A percentile compares a stretch with the other conserved stretches of the same genome.
Conservation (phyloP, 441 rosid genomes). For the Erodium trifolium region DNA sequence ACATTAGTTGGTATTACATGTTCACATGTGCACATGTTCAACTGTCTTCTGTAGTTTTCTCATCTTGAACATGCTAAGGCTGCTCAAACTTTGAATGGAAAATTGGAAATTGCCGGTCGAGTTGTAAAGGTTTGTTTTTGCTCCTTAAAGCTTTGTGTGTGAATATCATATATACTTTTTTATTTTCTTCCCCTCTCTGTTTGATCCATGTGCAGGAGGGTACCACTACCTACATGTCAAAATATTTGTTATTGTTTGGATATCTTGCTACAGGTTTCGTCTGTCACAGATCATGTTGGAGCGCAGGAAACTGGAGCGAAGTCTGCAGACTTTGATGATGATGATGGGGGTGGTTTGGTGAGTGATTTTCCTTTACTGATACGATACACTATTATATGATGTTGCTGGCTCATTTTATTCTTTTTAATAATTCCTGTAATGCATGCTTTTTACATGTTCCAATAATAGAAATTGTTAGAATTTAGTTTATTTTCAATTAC, state of each 20-base stretch:
- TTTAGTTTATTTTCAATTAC: no score
- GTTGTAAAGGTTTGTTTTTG: slow-evolving; percentile 53
- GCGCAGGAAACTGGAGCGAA: slow-evolving; percentile 60
- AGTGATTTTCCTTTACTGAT: slow-evolving; percentile 21
- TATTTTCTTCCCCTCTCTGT: no score
- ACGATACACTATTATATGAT: background rate
- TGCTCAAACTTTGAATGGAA: slow-evolving; percentile 83
- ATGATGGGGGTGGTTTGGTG: slow-evolving; percentile 90
- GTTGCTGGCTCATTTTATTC: background rate
- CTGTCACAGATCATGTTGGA: slow-evolving; percentile 79
- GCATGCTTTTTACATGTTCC: background rate
- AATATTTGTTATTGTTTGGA: slow-evolving; percentile 11
- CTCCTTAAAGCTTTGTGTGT: slow-evolving; percentile 4
- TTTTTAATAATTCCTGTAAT: background rate
- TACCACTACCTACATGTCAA: slow-evolving; percentile 5
- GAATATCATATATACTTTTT: background rate
- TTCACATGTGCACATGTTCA: slow-evolving; percentile 9
- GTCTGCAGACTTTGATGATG: slow-evolving; percentile 92
- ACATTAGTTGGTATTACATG: background rate
- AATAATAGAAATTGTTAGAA: no score
- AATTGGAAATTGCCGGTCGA: slow-evolving; percentile 84
- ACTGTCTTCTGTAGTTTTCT: slow-evolving; percentile 45
- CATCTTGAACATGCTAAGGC: slow-evolving; percentile 83
- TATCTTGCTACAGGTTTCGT: slow-evolving; percentile 48
- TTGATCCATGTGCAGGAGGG: background rate